phyloP scores from a whole-genome alignment of 352 stramenopile genomes.

The Phytophthora ramorum region DNA sequence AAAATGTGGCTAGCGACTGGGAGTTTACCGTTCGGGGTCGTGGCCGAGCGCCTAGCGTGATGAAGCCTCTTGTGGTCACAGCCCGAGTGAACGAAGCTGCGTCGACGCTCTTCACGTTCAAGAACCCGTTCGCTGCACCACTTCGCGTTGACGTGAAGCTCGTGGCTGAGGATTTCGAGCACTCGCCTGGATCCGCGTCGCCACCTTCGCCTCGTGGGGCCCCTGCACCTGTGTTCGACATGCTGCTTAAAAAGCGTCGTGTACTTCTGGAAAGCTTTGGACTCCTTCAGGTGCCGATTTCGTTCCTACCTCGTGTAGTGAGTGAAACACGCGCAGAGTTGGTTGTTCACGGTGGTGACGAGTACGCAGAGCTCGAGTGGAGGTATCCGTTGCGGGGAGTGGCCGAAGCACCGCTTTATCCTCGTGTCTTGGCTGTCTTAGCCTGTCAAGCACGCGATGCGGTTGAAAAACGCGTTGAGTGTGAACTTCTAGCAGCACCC shows the following conservation, averaged over 20 bases:
- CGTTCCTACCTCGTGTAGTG: conserved; percentile 84
- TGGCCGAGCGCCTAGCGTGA: conserved; percentile 88
- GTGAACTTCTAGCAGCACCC: conserved; percentile 64
- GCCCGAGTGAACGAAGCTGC: conserved; percentile 82
- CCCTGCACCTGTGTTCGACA: conserved; percentile 59
- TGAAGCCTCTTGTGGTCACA: conserved; percentile 81
- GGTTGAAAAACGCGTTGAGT: conserved; percentile 66
- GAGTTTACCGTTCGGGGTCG: conserved; percentile 84
- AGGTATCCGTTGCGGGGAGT: conserved; percentile 77
- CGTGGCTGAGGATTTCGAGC: conserved; percentile 31
- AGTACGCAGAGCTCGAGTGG: conserved; percentile 80
- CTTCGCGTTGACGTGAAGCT: conserved; percentile 88
- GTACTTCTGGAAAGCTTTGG: conserved; percentile 88
- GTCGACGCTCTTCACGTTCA: conserved; percentile 91
- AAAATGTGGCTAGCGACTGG: conserved; percentile 89
- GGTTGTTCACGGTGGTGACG: conserved; percentile 66
- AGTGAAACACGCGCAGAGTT: conserved; percentile 75
- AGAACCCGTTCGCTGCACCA: conserved; percentile 91
- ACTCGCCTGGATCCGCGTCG: neutral
- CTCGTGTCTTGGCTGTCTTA: conserved; percentile 53
- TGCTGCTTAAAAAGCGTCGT: conserved; percentile 74
- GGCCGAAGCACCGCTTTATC: conserved; percentile 72
- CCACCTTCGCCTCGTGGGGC: conserved; percentile 5
- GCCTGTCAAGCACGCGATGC: conserved; percentile 74
- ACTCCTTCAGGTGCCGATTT: conserved; percentile 91